Evolutionary conservation across 768 basidiomycete species (phyloP).

Genomic region (Panaeolus papilionaceus): DNA sequence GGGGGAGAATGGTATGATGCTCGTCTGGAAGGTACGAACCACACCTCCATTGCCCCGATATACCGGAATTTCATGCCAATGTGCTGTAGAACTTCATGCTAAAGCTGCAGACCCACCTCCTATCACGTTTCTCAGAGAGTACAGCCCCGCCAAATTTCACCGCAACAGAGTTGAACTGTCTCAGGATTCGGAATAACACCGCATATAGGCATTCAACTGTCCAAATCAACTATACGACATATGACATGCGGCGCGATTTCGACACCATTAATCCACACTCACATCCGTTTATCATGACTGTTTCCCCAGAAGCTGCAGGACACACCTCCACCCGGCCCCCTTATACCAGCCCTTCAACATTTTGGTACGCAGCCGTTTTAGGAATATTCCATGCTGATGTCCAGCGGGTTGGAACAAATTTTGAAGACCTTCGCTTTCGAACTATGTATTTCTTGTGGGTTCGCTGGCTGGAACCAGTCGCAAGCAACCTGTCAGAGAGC

Average conservation of each 20-base stretch:
- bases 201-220: constrained; percentile 26
- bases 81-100: too few species aligned
- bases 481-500: constrained; percentile 32
- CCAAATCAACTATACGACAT: constrained; percentile 35
- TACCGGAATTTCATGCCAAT: too few species aligned
- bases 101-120: too few species aligned
- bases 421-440: background rate
- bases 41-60: too few species aligned
- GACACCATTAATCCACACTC: constrained; percentile 47
- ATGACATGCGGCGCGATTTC: constrained; percentile 44
- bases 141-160: background rate
- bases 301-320: constrained; percentile 18
- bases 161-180: constrained; percentile 25
- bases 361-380: constrained; percentile 38
- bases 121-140: too few species aligned
- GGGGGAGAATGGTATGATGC: background rate
- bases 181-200: constrained; percentile 26
- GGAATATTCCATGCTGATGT: constrained; percentile 27
- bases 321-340: too few species aligned
- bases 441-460: constrained; percentile 41
- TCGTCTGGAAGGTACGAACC: background rate
- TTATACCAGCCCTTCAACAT: constrained; percentile 1
- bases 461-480: constrained; percentile 40
- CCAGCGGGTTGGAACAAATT: background rate
- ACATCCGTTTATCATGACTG: constrained; percentile 43